Conservation (phyloP, 192 early-diverging fungal genomes). For the Gaertneriomyces semiglobifer region DNA sequence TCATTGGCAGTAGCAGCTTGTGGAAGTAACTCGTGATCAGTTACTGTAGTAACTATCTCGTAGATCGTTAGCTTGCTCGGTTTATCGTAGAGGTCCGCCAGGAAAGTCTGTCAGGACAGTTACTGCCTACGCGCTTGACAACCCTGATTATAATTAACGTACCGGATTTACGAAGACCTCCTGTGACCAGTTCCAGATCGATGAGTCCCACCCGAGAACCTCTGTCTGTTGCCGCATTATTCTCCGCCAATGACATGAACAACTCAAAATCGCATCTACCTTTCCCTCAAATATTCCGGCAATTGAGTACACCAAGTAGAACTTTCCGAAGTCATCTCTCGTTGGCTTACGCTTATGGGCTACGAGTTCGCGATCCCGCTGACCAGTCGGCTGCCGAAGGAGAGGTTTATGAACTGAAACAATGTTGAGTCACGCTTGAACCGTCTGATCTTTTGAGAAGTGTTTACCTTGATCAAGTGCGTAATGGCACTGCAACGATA, state of each 20-base stretch:
- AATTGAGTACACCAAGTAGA: constrained; percentile 31
- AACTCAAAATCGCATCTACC: background rate
- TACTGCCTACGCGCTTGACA: too few relatives aligned
- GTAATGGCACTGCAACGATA: constrained; percentile 24
- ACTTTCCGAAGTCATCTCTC: constrained; percentile 28
- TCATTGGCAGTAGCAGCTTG: background rate
- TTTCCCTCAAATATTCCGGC: constrained; percentile 33
- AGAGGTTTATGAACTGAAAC: background rate
- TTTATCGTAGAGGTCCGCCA: constrained; percentile 34
- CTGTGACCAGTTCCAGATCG: constrained; percentile 22
- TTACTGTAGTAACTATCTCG: constrained; percentile 11
- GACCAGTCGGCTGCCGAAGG: background rate
- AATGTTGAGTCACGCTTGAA: background rate
- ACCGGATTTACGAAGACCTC: constrained; percentile 35
- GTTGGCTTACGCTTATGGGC: constrained; percentile 8
- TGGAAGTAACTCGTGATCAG: background rate
- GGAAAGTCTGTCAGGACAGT: constrained; percentile 12
- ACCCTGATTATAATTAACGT: background rate
- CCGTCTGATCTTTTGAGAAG: background rate
- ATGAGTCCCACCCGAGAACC: constrained; percentile 14
- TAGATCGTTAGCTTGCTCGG: constrained; percentile 27
- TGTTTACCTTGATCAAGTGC: constrained; percentile 18
- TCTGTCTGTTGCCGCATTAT: constrained; percentile 19
- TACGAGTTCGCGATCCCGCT: background rate
- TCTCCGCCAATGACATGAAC: too few relatives aligned